phyloP scores from a whole-genome alignment of 2,329 filamentous ascomycete genomes.

The Sordariomycetes sp. region DNA sequence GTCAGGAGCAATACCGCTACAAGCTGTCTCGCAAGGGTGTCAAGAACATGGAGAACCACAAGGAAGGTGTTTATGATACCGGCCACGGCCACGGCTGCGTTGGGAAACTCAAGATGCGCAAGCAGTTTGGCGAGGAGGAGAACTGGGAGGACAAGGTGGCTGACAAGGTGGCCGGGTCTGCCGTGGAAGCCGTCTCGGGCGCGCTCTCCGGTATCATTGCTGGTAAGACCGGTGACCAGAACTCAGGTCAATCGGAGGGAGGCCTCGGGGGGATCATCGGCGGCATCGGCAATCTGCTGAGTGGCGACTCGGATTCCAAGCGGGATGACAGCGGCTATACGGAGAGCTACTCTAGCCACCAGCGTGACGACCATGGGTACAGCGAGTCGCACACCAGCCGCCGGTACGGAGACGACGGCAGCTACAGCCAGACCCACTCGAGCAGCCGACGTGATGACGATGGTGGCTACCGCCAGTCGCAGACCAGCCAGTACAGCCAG shows the following conservation, averaged over 20 bases:
- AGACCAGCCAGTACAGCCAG: slow-evolving; percentile 40
- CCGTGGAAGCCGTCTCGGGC: slow-evolving; percentile 44
- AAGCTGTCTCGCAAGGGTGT: slow-evolving; percentile 74
- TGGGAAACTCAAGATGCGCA: slow-evolving; percentile 68
- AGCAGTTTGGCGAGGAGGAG: slow-evolving; percentile 38
- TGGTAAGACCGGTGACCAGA: slow-evolving; percentile 17
- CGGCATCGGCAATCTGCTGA: slow-evolving; percentile 31
- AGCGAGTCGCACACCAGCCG: slow-evolving; percentile 48
- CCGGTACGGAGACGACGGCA: slow-evolving; percentile 32
- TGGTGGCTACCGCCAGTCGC: slow-evolving; percentile 46
- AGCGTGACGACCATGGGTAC: slow-evolving; percentile 40
- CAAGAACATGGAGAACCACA: slow-evolving; percentile 67
- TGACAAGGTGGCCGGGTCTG: slow-evolving; percentile 38
- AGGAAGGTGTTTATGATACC: slow-evolving; percentile 68
- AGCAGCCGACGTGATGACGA: slow-evolving; percentile 27
- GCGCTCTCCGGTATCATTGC: slow-evolving; percentile 32
- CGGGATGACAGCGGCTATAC: slow-evolving; percentile 49
- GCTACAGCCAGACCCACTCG: slow-evolving; percentile 26
- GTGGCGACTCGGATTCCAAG: slow-evolving; percentile 43
- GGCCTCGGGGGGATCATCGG: slow-evolving; percentile 50
- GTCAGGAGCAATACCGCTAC: slow-evolving; percentile 53
- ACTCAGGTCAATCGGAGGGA: slow-evolving; percentile 35
- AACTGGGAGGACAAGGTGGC: slow-evolving; percentile 43
- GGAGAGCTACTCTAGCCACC: slow-evolving; percentile 48
- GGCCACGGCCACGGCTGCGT: slow-evolving; percentile 77